Percentiles rank a stretch among this genome's conserved stretches.
Evolutionary conservation across 176 grass and related monocot genomes (phyloP).

Genomic region (Hordeum vulgare): MorexV3_pseudomolecules_assembly NC_058519.1:599159589-599160088

Average conservation of each 20-base stretch:
- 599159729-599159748: not conserved
- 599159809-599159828: not conserved
- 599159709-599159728: not conserved
- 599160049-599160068: slow-evolving; percentile 47
- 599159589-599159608: not conserved
- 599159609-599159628: not conserved
- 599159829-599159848: not conserved
- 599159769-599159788: not conserved
- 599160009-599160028: not conserved
- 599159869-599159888: not conserved
- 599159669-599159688: not conserved
- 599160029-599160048: slow-evolving; percentile 8
- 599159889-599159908: slow-evolving; percentile 1
- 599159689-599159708: not conserved
- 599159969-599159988: not conserved
- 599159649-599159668: no score
- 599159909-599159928: slow-evolving; percentile 7
- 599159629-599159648: no score
- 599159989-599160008: not conserved
- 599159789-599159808: not conserved
- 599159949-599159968: slow-evolving; percentile 34
- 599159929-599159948: slow-evolving; percentile 58
- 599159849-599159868: not conserved
- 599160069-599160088: slow-evolving; percentile 51
- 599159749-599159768: not conserved